Evolutionary conservation across 768 basidiomycete species (phyloP).

Genomic region (Myochromella boudieri): DNA sequence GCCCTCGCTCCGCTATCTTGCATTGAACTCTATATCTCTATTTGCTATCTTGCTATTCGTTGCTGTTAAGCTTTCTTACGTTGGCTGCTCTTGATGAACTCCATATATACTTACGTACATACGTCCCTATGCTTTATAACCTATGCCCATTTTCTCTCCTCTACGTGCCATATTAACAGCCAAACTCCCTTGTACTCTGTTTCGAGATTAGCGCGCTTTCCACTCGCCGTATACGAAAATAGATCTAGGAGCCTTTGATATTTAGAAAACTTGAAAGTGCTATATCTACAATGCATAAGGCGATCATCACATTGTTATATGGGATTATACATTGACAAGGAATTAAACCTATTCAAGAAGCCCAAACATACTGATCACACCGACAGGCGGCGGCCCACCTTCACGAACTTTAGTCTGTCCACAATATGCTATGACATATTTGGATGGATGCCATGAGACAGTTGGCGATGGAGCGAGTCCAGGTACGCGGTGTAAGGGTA

Average conservation of each 20-base stretch:
- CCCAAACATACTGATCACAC: constrained; percentile 76
- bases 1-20: constrained; percentile 7
- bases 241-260: too few species aligned
- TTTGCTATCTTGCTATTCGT: constrained; percentile 10
- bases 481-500: constrained; percentile 75
- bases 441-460: constrained; percentile 82
- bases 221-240: not conserved
- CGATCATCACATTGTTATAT: too few species aligned
- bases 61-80: constrained; percentile 18
- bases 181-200: not conserved
- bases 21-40: constrained; percentile 9
- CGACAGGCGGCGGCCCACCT: constrained; percentile 62
- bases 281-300: too few species aligned
- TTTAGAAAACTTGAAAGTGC: too few species aligned
- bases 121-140: constrained; percentile 9
- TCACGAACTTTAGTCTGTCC: constrained; percentile 71
- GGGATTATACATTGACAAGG: too few species aligned
- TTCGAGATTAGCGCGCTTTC: not conserved
- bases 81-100: constrained; percentile 13
- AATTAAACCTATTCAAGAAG: constrained; percentile 31
- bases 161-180: constrained; percentile 1
- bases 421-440: constrained; percentile 79
- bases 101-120: constrained; percentile 12
- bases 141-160: constrained; percentile 5
- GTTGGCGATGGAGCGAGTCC: constrained; percentile 71